Conservation (phyloP, 2,329 filamentous ascomycete genomes). For the Xylaria sp. region DNA sequence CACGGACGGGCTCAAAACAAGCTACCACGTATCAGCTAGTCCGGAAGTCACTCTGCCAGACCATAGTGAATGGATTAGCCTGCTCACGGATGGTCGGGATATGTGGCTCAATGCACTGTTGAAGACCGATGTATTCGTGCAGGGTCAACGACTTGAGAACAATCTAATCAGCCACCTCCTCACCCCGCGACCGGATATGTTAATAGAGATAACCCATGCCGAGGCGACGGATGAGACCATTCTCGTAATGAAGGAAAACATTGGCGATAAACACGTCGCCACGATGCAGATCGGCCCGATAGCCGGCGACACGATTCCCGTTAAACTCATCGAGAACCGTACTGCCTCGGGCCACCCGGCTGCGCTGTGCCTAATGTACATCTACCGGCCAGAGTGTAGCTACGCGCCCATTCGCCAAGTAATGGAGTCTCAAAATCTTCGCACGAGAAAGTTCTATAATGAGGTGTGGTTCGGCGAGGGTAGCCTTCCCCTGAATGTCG, state of each 20-base stretch:
- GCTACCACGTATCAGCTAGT: slow-evolving; percentile 78
- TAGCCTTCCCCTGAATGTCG: slow-evolving; percentile 79
- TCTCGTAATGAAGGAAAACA: slow-evolving; percentile 86
- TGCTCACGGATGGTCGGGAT: slow-evolving; percentile 84
- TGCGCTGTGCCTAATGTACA: slow-evolving; percentile 85
- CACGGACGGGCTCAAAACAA: slow-evolving; percentile 79
- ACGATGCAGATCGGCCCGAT: slow-evolving; percentile 79
- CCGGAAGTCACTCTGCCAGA: slow-evolving; percentile 76
- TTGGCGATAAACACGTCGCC: slow-evolving; percentile 77
- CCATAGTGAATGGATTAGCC: slow-evolving; percentile 82
- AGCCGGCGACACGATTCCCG: slow-evolving; percentile 76
- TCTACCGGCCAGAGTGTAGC: slow-evolving; percentile 90
- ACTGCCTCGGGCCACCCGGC: slow-evolving; percentile 82
- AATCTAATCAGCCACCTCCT: slow-evolving; percentile 94
- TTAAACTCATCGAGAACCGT: slow-evolving; percentile 91
- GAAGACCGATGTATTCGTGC: slow-evolving; percentile 88
- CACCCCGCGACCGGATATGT: slow-evolving; percentile 80
- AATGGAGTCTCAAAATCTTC: slow-evolving; percentile 93
- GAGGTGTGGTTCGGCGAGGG: slow-evolving; percentile 94
- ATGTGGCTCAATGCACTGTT: slow-evolving; percentile 96
- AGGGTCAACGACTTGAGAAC: slow-evolving; percentile 94
- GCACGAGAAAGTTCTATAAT: slow-evolving; percentile 99
- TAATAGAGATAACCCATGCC: slow-evolving; percentile 84
- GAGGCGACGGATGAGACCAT: slow-evolving; percentile 81
- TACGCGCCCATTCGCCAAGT: slow-evolving; percentile 96